Base-by-base conservation (phyloP, 768 basidiomycete species). In the Tylopilus rubrobrunneus region DNA sequence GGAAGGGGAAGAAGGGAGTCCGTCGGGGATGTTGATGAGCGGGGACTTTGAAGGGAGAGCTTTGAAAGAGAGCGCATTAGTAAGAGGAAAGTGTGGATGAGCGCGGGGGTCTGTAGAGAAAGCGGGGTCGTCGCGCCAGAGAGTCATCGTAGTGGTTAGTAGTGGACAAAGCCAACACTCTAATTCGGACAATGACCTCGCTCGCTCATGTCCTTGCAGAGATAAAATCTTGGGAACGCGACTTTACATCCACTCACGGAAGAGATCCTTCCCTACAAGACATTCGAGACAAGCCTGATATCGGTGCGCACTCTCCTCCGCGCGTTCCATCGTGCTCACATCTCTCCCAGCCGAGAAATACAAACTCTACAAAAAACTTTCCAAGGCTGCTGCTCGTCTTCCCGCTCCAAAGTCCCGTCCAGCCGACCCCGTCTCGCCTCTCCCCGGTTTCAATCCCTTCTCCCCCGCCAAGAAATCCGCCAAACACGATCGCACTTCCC, bases 221-320 rank as follows among this genome's bases (percentile, higher is more conserved):
- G 64, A 82, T 92, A 56, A 92, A 92, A 68, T 56, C 73, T 41
- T 92, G 89, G 84, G 90, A 92, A 63, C 84, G 83, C 56, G 74
- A 75, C 19, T 92, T 90, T 69, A 81, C 76, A 53, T 68, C 72
- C 0, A 62, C 59, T 0, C 73, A 89, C 65, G 80, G 78, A 39
- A 77, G 80, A 56, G 77, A 81, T 33, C 84, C 89, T 0, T 78
- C 81, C 27, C 70, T 89, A 2, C 78, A 89, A 45, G 90, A 92
- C 62, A 90, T 92, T 51, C 85, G 76, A 64, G 71, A 76, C 41
- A 73, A 78, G 17, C 82, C 82, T 7, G 60, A 63, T 48, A 83
- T 91, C 55, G 87, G 89, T 91, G 52, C 59, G 83, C 70, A 44
- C 37, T 48, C 52, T 51, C 34, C 44, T 31, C 58, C 5, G 5